phyloP scores from a whole-genome alignment of 75 land plant species.

The Pseudotsuga menziesii region DNA sequence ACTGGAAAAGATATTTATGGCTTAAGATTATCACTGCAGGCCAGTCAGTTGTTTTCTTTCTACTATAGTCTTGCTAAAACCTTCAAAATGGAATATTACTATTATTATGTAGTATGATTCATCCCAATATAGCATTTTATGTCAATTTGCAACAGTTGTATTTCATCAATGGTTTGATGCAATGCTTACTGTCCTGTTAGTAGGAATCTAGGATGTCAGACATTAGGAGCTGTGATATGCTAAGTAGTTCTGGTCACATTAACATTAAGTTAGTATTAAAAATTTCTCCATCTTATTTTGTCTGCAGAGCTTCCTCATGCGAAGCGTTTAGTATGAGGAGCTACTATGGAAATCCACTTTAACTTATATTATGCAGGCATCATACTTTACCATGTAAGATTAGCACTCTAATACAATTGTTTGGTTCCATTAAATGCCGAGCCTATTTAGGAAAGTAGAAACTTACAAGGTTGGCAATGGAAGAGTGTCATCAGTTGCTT shows the following conservation, averaged over 20 bases:
- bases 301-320: background rate
- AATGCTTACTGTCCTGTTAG: no score
- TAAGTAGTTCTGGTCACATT: background rate
- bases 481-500: slow-evolving; percentile 56
- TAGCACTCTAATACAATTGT: background rate
- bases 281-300: background rate
- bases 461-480: slow-evolving; percentile 54
- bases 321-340: background rate
- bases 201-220: background rate
- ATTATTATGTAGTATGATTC: no score
- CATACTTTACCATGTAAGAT: background rate
- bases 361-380: no score
- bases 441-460: background rate
- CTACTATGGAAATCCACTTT: background rate
- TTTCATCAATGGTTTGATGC: no score
- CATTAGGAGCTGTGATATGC: background rate
- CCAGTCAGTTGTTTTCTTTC: no score
- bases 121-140: no score
- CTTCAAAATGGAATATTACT: no score
- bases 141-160: no score
- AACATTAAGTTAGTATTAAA: background rate
- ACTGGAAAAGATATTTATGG: no score
- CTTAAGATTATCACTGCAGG: no score
- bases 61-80: no score
- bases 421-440: background rate